These are phyloP conservation scores for Piloderma croceum DNA, from an alignment of 768 basidiomycete genomes.

Conservation along the genomic window DNA sequence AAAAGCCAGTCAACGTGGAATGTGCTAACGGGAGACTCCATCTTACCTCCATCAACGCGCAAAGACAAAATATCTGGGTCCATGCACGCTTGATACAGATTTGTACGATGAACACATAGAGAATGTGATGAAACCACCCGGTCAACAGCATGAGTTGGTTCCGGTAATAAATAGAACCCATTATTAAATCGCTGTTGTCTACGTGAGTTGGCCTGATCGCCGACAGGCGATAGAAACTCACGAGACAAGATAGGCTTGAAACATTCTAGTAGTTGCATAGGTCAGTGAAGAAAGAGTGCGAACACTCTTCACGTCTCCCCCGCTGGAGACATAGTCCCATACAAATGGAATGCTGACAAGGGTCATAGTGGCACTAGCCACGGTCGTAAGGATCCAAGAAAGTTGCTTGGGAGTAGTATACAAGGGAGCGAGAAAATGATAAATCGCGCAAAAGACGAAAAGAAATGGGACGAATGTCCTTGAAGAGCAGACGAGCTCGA, in stretches of 20 bases:
- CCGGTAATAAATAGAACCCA: conserved; percentile 43
- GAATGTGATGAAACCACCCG: conserved; percentile 50
- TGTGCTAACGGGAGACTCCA: conserved; percentile 8
- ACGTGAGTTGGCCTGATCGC: not conserved
- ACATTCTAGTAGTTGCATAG: conserved; percentile 30
- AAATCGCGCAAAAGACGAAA: conserved; percentile 18
- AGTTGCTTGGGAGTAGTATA: conserved; percentile 35
- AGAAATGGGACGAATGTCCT: conserved; percentile 14
- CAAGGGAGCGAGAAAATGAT: conserved; percentile 23
- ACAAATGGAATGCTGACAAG: conserved; percentile 36
- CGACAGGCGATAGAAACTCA: conserved; percentile 14
- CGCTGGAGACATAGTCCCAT: conserved; percentile 19
- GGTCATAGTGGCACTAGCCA: conserved; percentile 38
- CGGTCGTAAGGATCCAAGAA: conserved; percentile 43
- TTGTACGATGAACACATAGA: conserved; percentile 39
- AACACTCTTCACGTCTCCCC: conserved; percentile 23
- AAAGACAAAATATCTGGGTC: conserved; percentile 40
- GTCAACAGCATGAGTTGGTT: conserved; percentile 42
- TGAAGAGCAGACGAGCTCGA: not conserved
- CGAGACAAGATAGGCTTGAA: conserved; percentile 43
- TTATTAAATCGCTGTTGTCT: conserved; percentile 34
- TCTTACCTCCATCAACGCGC: conserved; percentile 44
- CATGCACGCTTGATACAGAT: conserved; percentile 29
- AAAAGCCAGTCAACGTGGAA: conserved; percentile 4
- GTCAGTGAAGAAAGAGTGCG: conserved; percentile 17